Evolutionary conservation across 177 flowering plant species (phyloP), one percentile per base, ranked within the genome.

Genomic region (Tripterygium wilfordii): DNA sequence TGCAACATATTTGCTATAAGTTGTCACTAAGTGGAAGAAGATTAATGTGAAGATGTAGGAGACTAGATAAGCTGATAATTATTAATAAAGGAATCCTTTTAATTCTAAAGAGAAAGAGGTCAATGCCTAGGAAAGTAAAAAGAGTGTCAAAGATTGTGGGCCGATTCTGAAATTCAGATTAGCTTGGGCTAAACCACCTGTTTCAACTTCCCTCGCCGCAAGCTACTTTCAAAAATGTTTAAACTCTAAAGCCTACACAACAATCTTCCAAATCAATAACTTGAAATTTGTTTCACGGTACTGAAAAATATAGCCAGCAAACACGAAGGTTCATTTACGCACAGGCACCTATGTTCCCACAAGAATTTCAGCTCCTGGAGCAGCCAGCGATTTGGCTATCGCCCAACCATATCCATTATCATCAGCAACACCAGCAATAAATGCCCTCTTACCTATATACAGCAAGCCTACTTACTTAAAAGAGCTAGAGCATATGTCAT

Each of bases 391-490:
- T 62, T 89, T 92, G 36, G 98, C 98, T 16, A 92, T 92, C 15
- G 96, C 98, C 98, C 98, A 92, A 40, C 96, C 98, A 73, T 92
- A 92, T 29, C 98, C 98, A 65, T 82, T 86, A 56, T 88, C 98
- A 80, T 88, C 98, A 65, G 96, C 96, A 48, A 86, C 59, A 49
- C 96, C 96, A 63, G 98, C 98, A 57, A 92, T 76, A 71, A 85
- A 92, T 51, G 98, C 98, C 48, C 79, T 74, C 67, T 91, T 91
- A 54, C 98, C 96, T 87, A 57, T 43, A 51, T 36, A 52, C 3
- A 7, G 33, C 7, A 7, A 30, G 12, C 12, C 12, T 6, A 30
- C 33, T 6, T 6, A 30, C 12, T 12, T 30, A 30, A 30, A 12
- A 6, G 7, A 6, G 8, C 7, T 30, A 12, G 15, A 36, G 38